Conservation (phyloP, 2,329 filamentous ascomycete genomes). For the Aphanocladium album region DNA sequence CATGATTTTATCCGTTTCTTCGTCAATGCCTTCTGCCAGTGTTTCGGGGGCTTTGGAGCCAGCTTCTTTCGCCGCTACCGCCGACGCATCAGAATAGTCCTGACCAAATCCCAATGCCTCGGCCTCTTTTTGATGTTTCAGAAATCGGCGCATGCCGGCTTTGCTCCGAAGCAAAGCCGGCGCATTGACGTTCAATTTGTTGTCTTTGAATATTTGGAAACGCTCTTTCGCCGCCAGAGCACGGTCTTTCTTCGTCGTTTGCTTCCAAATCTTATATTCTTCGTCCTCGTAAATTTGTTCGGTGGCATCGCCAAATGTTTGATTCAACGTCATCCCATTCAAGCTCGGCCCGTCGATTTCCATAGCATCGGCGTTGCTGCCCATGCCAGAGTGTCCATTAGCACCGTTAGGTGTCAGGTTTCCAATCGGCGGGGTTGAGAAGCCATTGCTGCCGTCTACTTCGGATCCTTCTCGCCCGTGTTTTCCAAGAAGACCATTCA, state of each 20-base stretch:
- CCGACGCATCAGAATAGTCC: slow-evolving; percentile 33
- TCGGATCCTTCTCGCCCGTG: slow-evolving; percentile 69
- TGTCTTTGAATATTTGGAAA: slow-evolving; percentile 77
- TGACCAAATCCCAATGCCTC: slow-evolving; percentile 43
- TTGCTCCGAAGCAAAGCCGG: slow-evolving; percentile 81
- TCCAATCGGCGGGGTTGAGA: slow-evolving; percentile 72
- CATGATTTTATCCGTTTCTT: slow-evolving; percentile 74
- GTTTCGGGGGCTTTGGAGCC: slow-evolving; percentile 59
- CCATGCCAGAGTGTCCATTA: slow-evolving; percentile 61
- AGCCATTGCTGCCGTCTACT: slow-evolving; percentile 77
- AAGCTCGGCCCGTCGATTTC: slow-evolving; percentile 77
- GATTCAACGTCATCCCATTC: slow-evolving; percentile 58
- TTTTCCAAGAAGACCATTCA: slow-evolving; percentile 58
- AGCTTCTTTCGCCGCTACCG: slow-evolving; percentile 40
- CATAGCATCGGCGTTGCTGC: slow-evolving; percentile 77
- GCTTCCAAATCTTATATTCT: slow-evolving; percentile 97
- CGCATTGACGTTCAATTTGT: slow-evolving; percentile 80
- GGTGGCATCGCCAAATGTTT: slow-evolving; percentile 58
- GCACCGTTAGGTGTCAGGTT: slow-evolving; percentile 70
- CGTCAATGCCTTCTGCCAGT: slow-evolving; percentile 91
- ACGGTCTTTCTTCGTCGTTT: slow-evolving; percentile 94
- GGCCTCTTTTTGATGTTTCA: slow-evolving; percentile 71
- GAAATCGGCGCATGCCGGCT: slow-evolving; percentile 82
- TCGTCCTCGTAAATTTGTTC: slow-evolving; percentile 85
- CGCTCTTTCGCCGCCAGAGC: slow-evolving; percentile 82